These are phyloP conservation scores for Pythium diclinum DNA, from an alignment of 352 stramenopile genomes.

Conservation along the genomic window DNA sequence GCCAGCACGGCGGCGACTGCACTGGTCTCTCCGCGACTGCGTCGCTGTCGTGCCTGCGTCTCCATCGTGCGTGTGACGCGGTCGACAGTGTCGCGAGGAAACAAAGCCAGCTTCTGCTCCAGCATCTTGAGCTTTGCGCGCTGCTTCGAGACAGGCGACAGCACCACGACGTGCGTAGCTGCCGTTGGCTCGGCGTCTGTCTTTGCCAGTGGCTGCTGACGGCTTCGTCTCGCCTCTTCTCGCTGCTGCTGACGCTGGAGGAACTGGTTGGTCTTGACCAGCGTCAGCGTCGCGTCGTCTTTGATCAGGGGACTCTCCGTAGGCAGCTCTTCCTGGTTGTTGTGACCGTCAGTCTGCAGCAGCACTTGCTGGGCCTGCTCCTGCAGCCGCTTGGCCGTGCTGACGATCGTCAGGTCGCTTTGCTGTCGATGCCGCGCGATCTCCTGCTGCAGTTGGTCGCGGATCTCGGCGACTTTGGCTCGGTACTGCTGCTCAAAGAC, in stretches of 20 bases:
- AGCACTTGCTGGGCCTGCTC: conserved; percentile 38
- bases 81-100: conserved; percentile 46
- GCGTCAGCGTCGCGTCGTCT: not conserved
- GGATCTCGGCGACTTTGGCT: conserved; percentile 51
- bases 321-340: not conserved
- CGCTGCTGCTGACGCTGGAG: conserved; percentile 12
- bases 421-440: conserved; percentile 45
- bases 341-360: conserved; percentile 14
- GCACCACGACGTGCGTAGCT: rapidly evolving
- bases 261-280: conserved; percentile 15
- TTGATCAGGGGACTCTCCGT: not conserved
- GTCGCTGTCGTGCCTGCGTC: conserved; percentile 3
- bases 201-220: not conserved
- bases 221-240: conserved; percentile 5
- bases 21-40: not conserved
- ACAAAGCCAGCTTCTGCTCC: conserved; percentile 49
- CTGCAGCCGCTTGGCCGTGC: conserved; percentile 45
- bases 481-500: conserved; percentile 64
- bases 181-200: not conserved
- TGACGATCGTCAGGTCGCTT: conserved; percentile 36
- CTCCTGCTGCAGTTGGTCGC: conserved; percentile 42
- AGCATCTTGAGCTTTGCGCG: conserved; percentile 51
- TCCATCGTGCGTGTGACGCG: conserved; percentile 31
- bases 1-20: not conserved
- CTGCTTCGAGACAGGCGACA: conserved; percentile 49